Percentiles rank a stretch among this genome's conserved stretches.
phyloP scores from a whole-genome alignment of 176 grass and related monocot species.

The Lolium rigidum region DNA sequence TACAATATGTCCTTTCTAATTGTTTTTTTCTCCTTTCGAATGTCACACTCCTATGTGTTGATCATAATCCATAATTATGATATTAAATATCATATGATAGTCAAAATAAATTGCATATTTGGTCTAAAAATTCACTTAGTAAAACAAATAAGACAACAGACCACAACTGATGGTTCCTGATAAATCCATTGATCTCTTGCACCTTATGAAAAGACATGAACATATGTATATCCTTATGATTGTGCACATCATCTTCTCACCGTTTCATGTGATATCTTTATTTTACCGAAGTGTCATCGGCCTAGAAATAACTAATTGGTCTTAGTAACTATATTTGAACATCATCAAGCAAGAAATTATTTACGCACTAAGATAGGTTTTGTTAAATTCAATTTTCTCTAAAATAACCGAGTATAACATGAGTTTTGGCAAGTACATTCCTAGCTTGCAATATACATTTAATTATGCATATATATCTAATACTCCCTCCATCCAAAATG shows the following conservation, averaged over 20 bases:
- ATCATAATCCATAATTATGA: too few relatives aligned
- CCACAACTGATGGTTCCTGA: background rate
- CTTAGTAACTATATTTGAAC: background rate
- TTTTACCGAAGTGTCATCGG: background rate
- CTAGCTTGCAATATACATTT: background rate
- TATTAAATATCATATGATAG: too few relatives aligned
- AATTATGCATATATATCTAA: background rate
- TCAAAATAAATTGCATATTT: too few relatives aligned
- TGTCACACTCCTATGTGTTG: too few relatives aligned
- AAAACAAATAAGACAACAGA: background rate
- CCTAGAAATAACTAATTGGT: background rate
- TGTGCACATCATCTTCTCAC: background rate
- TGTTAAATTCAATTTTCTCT: background rate
- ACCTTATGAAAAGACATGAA: background rate
- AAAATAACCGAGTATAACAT: background rate
- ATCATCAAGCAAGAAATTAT: background rate
- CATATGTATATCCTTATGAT: background rate
- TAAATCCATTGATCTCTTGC: background rate
- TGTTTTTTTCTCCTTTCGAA: too few relatives aligned
- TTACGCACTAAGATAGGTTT: background rate
- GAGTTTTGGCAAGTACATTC: background rate
- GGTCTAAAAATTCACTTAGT: too few relatives aligned
- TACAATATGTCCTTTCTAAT: too few relatives aligned
- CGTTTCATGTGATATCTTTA: background rate
- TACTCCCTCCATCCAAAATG: too few relatives aligned